Percentiles rank a stretch among this genome's conserved stretches.
phyloP scores from a whole-genome alignment of 1,139 yeast species.

The Wickerhamomyces sp. region DNA sequence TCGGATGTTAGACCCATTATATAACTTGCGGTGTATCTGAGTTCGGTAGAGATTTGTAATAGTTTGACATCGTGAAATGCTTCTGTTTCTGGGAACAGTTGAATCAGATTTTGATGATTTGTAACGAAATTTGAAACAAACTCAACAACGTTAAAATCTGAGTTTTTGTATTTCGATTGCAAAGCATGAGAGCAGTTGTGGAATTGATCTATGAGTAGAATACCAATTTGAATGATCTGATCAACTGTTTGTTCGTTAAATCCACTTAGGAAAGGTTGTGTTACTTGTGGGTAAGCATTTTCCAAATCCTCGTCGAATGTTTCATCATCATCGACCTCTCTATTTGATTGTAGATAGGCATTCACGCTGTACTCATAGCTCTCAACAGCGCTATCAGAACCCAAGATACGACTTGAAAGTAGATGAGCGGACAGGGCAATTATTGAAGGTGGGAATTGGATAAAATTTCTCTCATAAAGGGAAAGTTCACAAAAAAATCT shows the following conservation, averaged over 20 bases:
- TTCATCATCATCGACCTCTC: slow-evolving; percentile 22
- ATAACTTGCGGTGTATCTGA: slow-evolving; percentile 12
- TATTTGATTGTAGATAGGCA: slow-evolving; percentile 4
- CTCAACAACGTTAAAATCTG: slow-evolving; percentile 10
- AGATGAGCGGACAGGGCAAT: slow-evolving; percentile 67
- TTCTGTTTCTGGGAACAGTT: slow-evolving; percentile 14
- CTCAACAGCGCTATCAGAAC: slow-evolving; percentile 29
- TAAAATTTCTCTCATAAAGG: slow-evolving; percentile 62
- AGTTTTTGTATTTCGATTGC: slow-evolving; percentile 42
- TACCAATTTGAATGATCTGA: slow-evolving; percentile 38
- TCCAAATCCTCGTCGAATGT: slow-evolving; percentile 21
- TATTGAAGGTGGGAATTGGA: slow-evolving; percentile 55
- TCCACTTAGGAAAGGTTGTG: slow-evolving; percentile 49
- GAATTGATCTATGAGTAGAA: slow-evolving; percentile 43
- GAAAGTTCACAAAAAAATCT: slow-evolving; percentile 75
- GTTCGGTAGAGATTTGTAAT: slow-evolving; percentile 7
- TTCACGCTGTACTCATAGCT: slow-evolving; percentile 20
- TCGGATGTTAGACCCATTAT: slow-evolving; percentile 15
- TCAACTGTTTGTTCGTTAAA: slow-evolving; percentile 39
- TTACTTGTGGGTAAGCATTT: slow-evolving; percentile 39
- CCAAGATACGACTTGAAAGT: slow-evolving; percentile 65
- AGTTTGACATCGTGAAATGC: slow-evolving; percentile 13
- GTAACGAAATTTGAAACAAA: slow-evolving; percentile 6
- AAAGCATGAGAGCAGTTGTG: slow-evolving; percentile 50
- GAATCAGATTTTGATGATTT: slow-evolving; percentile 6